Percentiles rank a stretch among this genome's conserved stretches.
These are phyloP conservation scores for Chiua sp. DNA, from an alignment of 1,284 basidiomycete species.

Conservation along the genomic window DNA sequence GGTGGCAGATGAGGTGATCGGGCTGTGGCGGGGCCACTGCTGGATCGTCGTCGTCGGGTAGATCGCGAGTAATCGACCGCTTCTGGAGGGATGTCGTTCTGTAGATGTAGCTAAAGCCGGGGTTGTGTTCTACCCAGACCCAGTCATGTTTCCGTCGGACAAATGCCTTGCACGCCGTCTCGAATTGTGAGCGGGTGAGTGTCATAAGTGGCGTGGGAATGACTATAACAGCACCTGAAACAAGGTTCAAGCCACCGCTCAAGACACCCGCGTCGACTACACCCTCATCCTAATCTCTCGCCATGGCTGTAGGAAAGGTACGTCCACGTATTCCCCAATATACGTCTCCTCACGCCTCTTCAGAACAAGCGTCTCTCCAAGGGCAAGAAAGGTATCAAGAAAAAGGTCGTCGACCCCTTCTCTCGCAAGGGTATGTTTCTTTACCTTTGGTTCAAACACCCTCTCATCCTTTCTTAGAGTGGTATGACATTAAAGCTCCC, in stretches of 20 bases:
- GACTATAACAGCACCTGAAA: constrained; percentile 50
- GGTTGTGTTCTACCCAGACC: constrained; percentile 59
- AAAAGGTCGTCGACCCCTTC: constrained; percentile 99
- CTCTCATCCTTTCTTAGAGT: constrained; percentile 63
- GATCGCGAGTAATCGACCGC: constrained; percentile 6
- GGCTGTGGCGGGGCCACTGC: constrained; percentile 21
- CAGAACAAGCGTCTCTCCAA: constrained; percentile 98
- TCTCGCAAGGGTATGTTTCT: constrained; percentile 86
- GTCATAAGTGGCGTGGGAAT: constrained; percentile 54
- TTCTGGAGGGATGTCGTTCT: constrained; percentile 34
- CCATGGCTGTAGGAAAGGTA: constrained; percentile 95
- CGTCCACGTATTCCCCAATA: constrained; percentile 14
- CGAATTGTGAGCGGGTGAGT: constrained; percentile 60
- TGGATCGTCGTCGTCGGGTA: constrained; percentile 39
- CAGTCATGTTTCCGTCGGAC: constrained; percentile 50
- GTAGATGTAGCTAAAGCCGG: constrained; percentile 55
- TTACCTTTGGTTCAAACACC: neutral
- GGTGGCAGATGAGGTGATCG: constrained; percentile 48
- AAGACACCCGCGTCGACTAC: constrained; percentile 31
- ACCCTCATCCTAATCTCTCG: constrained; percentile 48
- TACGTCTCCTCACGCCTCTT: constrained; percentile 11
- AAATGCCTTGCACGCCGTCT: constrained; percentile 62
- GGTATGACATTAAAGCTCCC: constrained; percentile 99
- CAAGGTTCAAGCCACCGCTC: constrained; percentile 47
- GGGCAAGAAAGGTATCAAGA: constrained; percentile 99